A percentile compares a stretch with the other conserved stretches of the same genome.
Evolutionary conservation across 192 early-diverging fungal species (phyloP).

Genomic region (Coemansia umbellata): DNA sequence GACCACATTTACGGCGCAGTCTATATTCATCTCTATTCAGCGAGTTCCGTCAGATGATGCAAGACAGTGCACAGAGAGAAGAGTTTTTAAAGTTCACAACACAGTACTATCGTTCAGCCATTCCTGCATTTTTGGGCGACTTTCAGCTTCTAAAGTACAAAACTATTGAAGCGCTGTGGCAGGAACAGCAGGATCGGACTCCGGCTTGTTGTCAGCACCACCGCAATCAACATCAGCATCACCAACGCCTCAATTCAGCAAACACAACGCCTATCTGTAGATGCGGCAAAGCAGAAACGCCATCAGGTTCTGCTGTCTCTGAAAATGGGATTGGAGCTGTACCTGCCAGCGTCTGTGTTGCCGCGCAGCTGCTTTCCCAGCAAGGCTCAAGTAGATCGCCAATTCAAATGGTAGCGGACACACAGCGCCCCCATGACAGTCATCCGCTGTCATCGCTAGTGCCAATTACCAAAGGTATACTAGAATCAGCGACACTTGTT

Average conservation of each 20-base stretch:
- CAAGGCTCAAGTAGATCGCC: neutral
- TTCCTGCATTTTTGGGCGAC: conserved; percentile 30
- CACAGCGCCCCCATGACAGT: conserved; percentile 6
- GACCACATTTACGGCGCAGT: conserved; percentile 19
- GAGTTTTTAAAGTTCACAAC: conserved; percentile 21
- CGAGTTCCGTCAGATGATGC: conserved; percentile 22
- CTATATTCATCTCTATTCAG: conserved; percentile 20
- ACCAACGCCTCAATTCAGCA: neutral
- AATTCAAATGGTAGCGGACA: conserved; percentile 2
- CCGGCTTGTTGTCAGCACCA: neutral
- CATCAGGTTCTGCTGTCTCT: no score
- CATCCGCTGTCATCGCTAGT: conserved; percentile 9
- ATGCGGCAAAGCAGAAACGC: no score
- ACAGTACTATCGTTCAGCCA: conserved; percentile 20
- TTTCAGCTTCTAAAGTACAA: conserved; percentile 39
- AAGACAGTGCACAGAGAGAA: conserved; percentile 11
- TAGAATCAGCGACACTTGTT: conserved; percentile 33
- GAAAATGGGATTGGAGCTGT: no score
- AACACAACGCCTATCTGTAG: neutral
- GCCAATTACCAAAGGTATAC: conserved; percentile 39
- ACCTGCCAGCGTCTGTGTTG: neutral
- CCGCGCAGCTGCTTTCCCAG: neutral
- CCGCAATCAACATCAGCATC: neutral
- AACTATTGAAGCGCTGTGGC: conserved; percentile 24
- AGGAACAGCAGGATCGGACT: neutral